phyloP scores from a whole-genome alignment of 345 rosid species.

The Hevea brasiliensis region DNA sequence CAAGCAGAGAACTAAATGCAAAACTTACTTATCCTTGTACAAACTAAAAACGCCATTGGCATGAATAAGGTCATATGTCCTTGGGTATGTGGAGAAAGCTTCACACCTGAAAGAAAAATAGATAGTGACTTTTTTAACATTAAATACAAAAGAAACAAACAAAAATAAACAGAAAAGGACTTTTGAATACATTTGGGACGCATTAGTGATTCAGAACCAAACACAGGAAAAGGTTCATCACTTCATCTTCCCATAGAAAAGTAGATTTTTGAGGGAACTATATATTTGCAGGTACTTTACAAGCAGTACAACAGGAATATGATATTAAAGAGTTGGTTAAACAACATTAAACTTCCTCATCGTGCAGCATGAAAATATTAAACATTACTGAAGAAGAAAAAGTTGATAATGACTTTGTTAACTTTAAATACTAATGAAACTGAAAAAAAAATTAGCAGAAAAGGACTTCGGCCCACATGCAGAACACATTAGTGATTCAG shows the following conservation, averaged over 20 bases:
- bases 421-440: background rate
- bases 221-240: background rate
- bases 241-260: background rate
- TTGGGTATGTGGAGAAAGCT: conserved; percentile 98
- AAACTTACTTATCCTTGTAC: conserved; percentile 80
- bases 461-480: background rate
- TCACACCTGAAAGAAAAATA: conserved; percentile 70
- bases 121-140: background rate
- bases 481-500: no score
- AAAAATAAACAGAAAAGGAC: background rate
- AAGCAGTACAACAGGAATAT: background rate
- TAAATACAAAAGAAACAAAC: background rate
- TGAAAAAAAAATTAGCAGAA: background rate
- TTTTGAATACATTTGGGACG: background rate
- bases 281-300: background rate
- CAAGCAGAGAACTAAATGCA: conserved; percentile 3
- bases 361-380: background rate
- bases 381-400: no score
- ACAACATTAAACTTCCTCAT: background rate
- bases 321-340: background rate
- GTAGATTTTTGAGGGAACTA: background rate
- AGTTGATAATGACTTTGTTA: no score
- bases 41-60: conserved; percentile 82
- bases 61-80: conserved; percentile 93
- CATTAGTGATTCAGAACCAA: background rate